phyloP scores from a whole-genome alignment of 106 monocot genomes.

The Acorus calamus region DNA sequence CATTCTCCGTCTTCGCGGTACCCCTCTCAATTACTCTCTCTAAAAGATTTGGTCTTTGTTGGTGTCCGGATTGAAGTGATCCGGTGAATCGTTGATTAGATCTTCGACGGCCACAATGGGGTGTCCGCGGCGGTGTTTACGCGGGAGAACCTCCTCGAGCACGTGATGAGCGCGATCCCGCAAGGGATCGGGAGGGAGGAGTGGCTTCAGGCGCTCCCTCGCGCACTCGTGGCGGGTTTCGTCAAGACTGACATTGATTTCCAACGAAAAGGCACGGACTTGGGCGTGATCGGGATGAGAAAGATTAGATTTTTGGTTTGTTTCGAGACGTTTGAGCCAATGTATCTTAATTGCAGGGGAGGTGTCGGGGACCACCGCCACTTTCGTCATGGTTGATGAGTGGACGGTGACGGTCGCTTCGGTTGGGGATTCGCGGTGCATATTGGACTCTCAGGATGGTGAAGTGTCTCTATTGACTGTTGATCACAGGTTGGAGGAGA shows the following conservation, averaged over 20 bases:
- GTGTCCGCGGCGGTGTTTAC: slow-evolving; percentile 52
- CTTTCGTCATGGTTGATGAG: slow-evolving; percentile 17
- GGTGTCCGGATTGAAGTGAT: too few relatives aligned
- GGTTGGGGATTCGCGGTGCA: slow-evolving; percentile 20
- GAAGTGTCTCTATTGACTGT: slow-evolving; percentile 12
- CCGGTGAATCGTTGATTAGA: slow-evolving; percentile 15
- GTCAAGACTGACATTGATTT: slow-evolving; percentile 70
- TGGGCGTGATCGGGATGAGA: not conserved
- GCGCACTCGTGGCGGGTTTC: slow-evolving; percentile 64
- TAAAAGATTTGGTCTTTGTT: not conserved
- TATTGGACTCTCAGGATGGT: slow-evolving; percentile 11
- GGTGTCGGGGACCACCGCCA: slow-evolving; percentile 15
- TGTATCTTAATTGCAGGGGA: slow-evolving; percentile 6
- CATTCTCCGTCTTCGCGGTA: slow-evolving; percentile 17
- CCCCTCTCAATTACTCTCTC: too few relatives aligned
- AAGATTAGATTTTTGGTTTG: not conserved
- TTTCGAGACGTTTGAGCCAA: not conserved
- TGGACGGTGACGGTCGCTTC: slow-evolving; percentile 17
- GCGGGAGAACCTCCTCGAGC: slow-evolving; percentile 43
- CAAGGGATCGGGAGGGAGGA: slow-evolving; percentile 44
- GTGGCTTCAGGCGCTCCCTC: slow-evolving; percentile 62
- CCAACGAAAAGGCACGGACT: slow-evolving; percentile 38
- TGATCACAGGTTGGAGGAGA: slow-evolving; percentile 19
- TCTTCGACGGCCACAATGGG: slow-evolving; percentile 74
- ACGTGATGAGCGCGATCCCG: slow-evolving; percentile 45